These are phyloP conservation scores for Gossypium lobatum DNA, from an alignment of 441 rosid species.

Conservation along the genomic window DNA sequence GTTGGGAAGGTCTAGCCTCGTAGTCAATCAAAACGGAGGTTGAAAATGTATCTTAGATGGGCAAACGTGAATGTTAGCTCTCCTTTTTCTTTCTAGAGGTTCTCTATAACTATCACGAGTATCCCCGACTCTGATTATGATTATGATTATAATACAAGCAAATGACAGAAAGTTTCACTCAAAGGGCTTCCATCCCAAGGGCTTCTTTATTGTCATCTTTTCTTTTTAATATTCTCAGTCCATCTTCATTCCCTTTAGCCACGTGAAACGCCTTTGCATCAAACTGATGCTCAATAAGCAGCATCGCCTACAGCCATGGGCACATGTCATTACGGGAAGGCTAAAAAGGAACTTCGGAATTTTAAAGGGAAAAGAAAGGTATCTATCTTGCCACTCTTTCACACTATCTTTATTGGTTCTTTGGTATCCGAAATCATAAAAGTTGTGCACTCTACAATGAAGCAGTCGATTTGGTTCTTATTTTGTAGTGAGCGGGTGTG, in stretches of 20 bases:
- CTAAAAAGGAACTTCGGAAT: not conserved
- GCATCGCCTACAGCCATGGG: not conserved
- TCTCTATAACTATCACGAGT: constrained; percentile 15
- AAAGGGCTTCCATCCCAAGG: no score
- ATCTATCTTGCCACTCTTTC: not conserved
- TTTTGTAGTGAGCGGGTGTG: no score
- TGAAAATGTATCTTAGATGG: constrained; percentile 29
- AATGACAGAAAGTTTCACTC: constrained; percentile 30
- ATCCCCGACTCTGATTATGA: constrained; percentile 7
- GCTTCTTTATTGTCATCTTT: no score
- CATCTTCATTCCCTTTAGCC: not conserved
- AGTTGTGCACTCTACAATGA: no score
- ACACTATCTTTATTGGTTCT: not conserved
- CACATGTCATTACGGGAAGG: not conserved
- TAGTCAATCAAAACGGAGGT: constrained; percentile 19
- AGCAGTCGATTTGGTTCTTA: no score
- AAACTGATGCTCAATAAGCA: not conserved
- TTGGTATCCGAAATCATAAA: not conserved
- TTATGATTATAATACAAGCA: constrained; percentile 86
- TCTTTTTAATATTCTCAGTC: no score
- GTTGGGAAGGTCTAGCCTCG: constrained; percentile 41
- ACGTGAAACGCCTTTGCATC: not conserved
- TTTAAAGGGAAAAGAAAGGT: not conserved
- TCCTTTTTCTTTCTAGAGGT: constrained; percentile 4
- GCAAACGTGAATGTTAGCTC: constrained; percentile 64